phyloP scores from a whole-genome alignment of 257 asterid species.

The Knoxia roxburghii region DNA sequence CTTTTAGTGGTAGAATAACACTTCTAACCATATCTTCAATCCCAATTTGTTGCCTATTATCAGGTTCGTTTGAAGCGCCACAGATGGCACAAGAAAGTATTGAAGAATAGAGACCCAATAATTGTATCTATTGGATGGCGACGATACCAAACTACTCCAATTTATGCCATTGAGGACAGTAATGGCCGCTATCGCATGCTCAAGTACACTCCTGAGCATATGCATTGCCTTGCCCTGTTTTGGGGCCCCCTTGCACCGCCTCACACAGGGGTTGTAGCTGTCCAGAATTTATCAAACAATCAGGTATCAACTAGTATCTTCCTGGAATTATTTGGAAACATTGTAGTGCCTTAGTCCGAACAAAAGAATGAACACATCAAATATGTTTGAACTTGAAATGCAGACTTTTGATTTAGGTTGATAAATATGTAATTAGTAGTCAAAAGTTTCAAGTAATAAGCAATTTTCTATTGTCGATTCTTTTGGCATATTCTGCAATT shows the following conservation, averaged over 20 bases:
- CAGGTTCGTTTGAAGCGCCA: conserved; percentile 89
- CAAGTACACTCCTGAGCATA: conserved; percentile 96
- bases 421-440: too few relatives aligned
- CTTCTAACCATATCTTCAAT: background rate
- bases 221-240: conserved; percentile 99
- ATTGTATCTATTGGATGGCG: conserved; percentile 99
- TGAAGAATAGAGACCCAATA: conserved; percentile 95
- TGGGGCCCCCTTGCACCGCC: conserved; percentile 99
- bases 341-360: conserved; percentile 8
- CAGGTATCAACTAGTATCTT: conserved; percentile 40
- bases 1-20: background rate
- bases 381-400: background rate
- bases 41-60: conserved; percentile 14
- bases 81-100: conserved; percentile 94
- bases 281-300: conserved; percentile 79
- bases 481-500: background rate
- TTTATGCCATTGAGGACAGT: conserved; percentile 85
- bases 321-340: too few relatives aligned
- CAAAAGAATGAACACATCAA: background rate
- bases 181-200: conserved; percentile 97
- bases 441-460: background rate
- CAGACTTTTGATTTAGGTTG: background rate
- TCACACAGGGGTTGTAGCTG: conserved; percentile 82
- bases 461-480: background rate
- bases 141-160: conserved; percentile 84